A percentile compares a stretch with the other conserved stretches of the same genome.
phyloP scores from a whole-genome alignment of 345 rosid genomes.

The Heritiera fomes region DNA sequence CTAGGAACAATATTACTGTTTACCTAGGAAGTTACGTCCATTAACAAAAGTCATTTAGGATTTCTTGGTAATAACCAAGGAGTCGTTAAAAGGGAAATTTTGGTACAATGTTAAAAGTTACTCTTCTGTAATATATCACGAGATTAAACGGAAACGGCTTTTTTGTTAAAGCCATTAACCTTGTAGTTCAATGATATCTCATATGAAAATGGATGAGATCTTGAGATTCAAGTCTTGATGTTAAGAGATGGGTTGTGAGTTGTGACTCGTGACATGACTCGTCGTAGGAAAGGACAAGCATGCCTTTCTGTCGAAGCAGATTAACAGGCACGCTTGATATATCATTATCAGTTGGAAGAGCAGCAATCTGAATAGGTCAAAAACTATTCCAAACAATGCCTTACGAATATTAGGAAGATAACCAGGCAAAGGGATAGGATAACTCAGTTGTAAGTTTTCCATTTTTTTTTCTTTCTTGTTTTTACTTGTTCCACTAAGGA shows the following conservation, averaged over 20 bases:
- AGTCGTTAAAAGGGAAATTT: too few species aligned
- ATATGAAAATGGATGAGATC: neutral
- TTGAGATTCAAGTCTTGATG: neutral
- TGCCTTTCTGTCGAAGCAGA: slow-evolving; percentile 5
- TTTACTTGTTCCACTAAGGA: neutral
- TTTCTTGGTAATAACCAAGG: neutral
- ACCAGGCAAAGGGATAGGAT: neutral
- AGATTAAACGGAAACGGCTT: too few species aligned
- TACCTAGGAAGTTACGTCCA: slow-evolving; percentile 7
- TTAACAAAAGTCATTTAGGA: neutral
- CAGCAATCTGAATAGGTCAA: neutral
- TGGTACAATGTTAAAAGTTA: too few species aligned
- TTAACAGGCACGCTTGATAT: slow-evolving; percentile 3
- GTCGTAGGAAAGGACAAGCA: neutral
- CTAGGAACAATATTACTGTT: neutral
- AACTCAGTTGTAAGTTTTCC: neutral
- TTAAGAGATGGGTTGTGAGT: neutral
- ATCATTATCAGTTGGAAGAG: neutral
- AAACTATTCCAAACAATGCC: slow-evolving; percentile 4
- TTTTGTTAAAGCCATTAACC: neutral
- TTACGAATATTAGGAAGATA: neutral
- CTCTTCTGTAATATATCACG: too few species aligned
- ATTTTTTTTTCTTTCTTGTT: neutral
- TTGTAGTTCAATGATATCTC: neutral
- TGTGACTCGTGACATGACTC: slow-evolving; percentile 9